Evolutionary conservation across 352 stramenopile genomes (phyloP).

Genomic region (Pythium oligandrum): DNA sequence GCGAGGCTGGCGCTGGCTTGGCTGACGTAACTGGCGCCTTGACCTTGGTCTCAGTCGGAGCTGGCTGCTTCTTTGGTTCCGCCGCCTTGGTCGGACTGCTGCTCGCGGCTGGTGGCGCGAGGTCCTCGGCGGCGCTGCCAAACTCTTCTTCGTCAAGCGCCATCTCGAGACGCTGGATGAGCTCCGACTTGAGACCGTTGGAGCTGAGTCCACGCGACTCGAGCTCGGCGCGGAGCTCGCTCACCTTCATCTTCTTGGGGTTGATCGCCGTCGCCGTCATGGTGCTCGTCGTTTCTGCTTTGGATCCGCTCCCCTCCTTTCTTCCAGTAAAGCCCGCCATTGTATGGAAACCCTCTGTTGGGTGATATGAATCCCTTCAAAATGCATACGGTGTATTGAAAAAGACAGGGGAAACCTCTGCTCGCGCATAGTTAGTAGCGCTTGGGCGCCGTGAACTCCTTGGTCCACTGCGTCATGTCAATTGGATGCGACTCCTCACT

Average conservation of each 20-base stretch:
- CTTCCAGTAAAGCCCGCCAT: conserved; percentile 16
- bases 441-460: conserved; percentile 85
- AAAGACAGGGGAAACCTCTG: not conserved
- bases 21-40: too few relatives aligned
- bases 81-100: not conserved
- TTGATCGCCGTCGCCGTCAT: conserved; percentile 51
- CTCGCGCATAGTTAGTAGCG: conserved; percentile 43
- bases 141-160: conserved; percentile 87
- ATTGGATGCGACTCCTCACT: conserved; percentile 96
- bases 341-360: conserved; percentile 20
- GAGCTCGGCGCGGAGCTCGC: conserved; percentile 80
- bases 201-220: conserved; percentile 77
- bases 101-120: conserved; percentile 36
- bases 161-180: conserved; percentile 86
- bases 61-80: too few relatives aligned
- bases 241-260: conserved; percentile 91
- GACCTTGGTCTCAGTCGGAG: too few relatives aligned
- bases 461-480: conserved; percentile 97
- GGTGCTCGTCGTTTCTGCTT: conserved; percentile 3
- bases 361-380: conserved; percentile 8
- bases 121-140: conserved; percentile 65
- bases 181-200: conserved; percentile 85
- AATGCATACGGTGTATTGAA: conserved; percentile 5
- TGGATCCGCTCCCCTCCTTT: not conserved
- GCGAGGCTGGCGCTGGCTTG: conserved; percentile 6